Evolutionary conservation across 768 basidiomycete species (phyloP), one percentile per base, ranked within the genome.

Genomic region (Panaeolus papilionaceus): DNA sequence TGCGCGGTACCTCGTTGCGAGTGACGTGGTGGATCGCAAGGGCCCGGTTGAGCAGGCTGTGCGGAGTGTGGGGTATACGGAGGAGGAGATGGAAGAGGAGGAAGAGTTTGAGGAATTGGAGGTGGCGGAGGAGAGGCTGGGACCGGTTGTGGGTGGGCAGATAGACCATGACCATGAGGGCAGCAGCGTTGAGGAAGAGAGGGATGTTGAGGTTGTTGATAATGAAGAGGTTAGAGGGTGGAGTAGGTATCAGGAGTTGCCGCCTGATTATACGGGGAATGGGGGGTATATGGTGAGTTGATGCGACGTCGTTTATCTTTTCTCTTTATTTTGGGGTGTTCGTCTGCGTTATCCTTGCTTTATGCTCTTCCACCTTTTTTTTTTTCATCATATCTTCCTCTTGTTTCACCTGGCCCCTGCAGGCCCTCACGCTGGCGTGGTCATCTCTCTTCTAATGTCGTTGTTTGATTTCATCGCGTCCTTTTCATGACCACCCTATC

Each of bases 11-110:
- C 85, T 99, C 64, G 94, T 99, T 45, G 95, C 96, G 39, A 93
- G 92, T 70, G 98, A 99, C 81, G 86, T 89, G 76, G 92, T 99
- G 80, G 94, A 98, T 80, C 84, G 98, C 51, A 90, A 89, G 44
- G 98, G 97, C 2, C 95, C 95, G 0, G 92, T 99, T 33, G 93
- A 92, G 39, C 94, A 94, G 14, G 97, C 96, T 28, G 98, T 99
- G 18, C 83, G 96, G 63, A 86, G 90, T 2, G 96, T 86, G 1
- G 97, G 97, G 40, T 99, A 96, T 79, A 80, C 86, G n/a, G 91
- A 90, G 67, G 95, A 94, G 63, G 94, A 94, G 4, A 87, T 87
- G 12, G 88, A 85, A 0, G 70, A 69, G 38, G 69, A 69, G 16
- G 71, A 72, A 16, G 79, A 79, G 51, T 84, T 84, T 12, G 88